phyloP scores from a whole-genome alignment of 331 rosid species.

The Saraca asoca region DNA sequence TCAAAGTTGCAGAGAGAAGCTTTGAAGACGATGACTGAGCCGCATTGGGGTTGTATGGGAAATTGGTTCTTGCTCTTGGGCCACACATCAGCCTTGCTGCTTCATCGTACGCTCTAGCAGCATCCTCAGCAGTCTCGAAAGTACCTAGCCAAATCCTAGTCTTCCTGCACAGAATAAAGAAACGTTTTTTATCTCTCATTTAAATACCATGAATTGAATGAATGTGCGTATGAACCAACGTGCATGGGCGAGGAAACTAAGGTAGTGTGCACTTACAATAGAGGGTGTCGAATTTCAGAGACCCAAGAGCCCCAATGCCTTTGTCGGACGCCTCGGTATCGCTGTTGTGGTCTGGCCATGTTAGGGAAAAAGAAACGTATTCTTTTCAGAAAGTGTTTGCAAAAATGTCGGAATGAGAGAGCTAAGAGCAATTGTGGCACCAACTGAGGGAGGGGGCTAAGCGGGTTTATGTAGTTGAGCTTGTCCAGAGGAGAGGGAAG shows the following conservation, averaged over 20 bases:
- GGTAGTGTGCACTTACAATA: conserved; percentile 59
- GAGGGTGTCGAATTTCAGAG: conserved; percentile 96
- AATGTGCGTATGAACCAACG: conserved; percentile 15
- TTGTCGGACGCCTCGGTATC: conserved; percentile 97
- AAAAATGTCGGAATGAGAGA: conserved; percentile 49
- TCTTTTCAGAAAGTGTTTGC: conserved; percentile 46
- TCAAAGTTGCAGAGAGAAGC: conserved; percentile 87
- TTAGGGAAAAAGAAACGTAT: conserved; percentile 34
- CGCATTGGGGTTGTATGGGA: conserved; percentile 77
- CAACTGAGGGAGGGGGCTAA: conserved; percentile 37
- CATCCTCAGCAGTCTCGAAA: conserved; percentile 94
- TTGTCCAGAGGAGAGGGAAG: conserved; percentile 30
- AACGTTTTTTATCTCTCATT: conserved; percentile 1
- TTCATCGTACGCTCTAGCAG: conserved; percentile 92
- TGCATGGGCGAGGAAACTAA: conserved; percentile 15
- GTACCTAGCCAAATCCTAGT: conserved; percentile 98
- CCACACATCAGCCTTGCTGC: conserved; percentile 98
- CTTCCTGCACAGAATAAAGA: conserved; percentile 56
- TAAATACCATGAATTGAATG: background rate
- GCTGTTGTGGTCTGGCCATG: conserved; percentile 95
- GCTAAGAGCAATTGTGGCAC: conserved; percentile 12
- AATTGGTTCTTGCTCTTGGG: conserved; percentile 84
- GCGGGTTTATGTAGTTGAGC: conserved; percentile 63
- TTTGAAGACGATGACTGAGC: conserved; percentile 74
- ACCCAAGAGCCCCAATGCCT: conserved; percentile 99